These are phyloP conservation scores for Arctium minus DNA, from an alignment of 129 eudicot species.

Conservation along the genomic window DNA sequence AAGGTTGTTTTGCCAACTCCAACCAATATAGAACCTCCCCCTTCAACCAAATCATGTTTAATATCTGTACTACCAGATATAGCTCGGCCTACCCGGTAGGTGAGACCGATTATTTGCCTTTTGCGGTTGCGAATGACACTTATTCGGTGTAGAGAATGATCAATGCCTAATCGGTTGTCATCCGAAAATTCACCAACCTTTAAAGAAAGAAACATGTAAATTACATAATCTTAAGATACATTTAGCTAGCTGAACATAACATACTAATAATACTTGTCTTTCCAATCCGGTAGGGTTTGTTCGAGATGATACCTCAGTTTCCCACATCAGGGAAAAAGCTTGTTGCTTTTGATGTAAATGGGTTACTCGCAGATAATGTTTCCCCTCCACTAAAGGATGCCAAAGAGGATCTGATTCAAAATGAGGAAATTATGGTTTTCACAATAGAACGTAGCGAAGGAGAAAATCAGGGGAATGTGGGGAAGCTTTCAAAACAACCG, in stretches of 20 bases:
- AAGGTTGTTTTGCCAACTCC: constrained; percentile 99
- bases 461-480: no score
- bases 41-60: constrained; percentile 81
- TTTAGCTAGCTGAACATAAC: background rate
- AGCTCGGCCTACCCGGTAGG: constrained; percentile 96
- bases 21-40: constrained; percentile 89
- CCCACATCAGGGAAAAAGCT: constrained; percentile 52
- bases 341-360: constrained; percentile 77
- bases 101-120: constrained; percentile 84
- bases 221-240: background rate
- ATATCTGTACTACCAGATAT: constrained; percentile 95
- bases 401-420: constrained; percentile 29
- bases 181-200: constrained; percentile 98
- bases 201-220: constrained; percentile 15
- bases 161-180: constrained; percentile 91
- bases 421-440: no score
- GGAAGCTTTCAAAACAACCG: no score
- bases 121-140: constrained; percentile 98
- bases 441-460: no score
- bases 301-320: constrained; percentile 18
- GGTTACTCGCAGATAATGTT: constrained; percentile 75
- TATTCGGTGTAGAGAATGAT: constrained; percentile 86
- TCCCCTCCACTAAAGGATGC: constrained; percentile 42
- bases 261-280: background rate
- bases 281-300: background rate